Evolutionary conservation across 116 monocot species (phyloP), one percentile per base, ranked within the genome.

Genomic region (Papilionanthe hybrid): DNA sequence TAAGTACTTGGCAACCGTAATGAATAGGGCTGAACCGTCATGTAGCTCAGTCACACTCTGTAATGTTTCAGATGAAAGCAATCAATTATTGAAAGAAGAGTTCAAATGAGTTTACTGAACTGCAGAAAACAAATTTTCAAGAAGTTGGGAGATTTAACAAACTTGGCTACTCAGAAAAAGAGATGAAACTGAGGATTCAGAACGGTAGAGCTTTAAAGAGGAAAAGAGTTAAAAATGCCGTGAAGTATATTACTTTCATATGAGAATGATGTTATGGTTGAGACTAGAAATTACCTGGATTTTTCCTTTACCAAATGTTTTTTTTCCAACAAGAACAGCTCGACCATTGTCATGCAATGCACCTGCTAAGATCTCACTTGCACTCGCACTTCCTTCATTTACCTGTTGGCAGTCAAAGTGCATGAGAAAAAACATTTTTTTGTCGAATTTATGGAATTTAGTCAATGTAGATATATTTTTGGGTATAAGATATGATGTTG

Each of bases 291-390:
- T 81, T 81, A 88, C 97, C 92, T 97, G 97, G 84, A 97, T 97
- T 89, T 89, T 94, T 78, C 97, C 94, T 86, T 97, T 97, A 18
- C 97, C 94, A 76, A 92, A 97, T 30, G 97, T 97, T 88, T 66
- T 91, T 28, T 91, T 92, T 6, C 97, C 97, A 23, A 97, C 91
- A 58, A 97, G 92, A 75, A 91, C 76, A 75, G 97, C 97, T 23
- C 97, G 94, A 0, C 97, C 97, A 84, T 97, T 97, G 79, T 97
- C 97, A 83, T 90, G 97, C 55, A 97, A 80, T 72, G 97, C 97
- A 23, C 94, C 97, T 43, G 97, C 94, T 75, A 97, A 75, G 77
- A 97, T 97, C 83, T 97, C 97, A 85, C 97, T 97, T 65, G 97
- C 97, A 84, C 97, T 97, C 0, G 97, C 97, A 82, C 97, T 97